Evolutionary conservation across 192 early-diverging fungal species (phyloP).

Genomic region (Martensiomyces pterosporus): DNA sequence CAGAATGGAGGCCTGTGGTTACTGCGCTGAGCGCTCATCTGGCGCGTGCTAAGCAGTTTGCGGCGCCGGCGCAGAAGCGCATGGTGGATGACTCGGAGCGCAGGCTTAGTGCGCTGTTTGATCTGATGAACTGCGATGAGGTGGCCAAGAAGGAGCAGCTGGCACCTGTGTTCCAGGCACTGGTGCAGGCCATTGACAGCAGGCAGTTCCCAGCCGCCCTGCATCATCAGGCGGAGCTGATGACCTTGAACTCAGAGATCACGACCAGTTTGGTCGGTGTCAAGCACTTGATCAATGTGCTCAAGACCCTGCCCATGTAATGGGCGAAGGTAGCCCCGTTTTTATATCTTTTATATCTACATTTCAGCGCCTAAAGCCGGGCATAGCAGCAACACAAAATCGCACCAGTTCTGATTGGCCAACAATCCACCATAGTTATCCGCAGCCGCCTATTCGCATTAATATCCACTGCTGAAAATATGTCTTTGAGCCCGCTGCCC

Average conservation of each 20-base stretch:
- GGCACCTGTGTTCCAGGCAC: conserved; percentile 54
- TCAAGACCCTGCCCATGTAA: conserved; percentile 35
- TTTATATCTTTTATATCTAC: conserved; percentile 2
- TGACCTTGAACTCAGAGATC: conserved; percentile 63
- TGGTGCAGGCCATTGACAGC: conserved; percentile 58
- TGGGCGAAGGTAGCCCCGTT: neutral
- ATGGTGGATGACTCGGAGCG: conserved; percentile 83
- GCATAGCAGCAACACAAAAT: too few species aligned
- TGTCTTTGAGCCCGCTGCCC: too few species aligned
- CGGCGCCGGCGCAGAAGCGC: conserved; percentile 65
- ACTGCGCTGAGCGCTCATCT: conserved; percentile 53
- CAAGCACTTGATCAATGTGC: conserved; percentile 62
- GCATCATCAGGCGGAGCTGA: conserved; percentile 62
- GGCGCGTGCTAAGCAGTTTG: conserved; percentile 48
- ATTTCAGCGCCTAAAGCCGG: too few species aligned
- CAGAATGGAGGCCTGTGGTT: conserved; percentile 62
- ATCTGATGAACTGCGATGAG: conserved; percentile 79
- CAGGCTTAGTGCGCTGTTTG: conserved; percentile 74
- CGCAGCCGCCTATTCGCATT: too few species aligned
- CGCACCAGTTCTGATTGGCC: too few species aligned
- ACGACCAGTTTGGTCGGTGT: conserved; percentile 64
- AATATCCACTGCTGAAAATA: too few species aligned
- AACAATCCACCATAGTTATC: too few species aligned
- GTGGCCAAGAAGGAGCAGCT: conserved; percentile 55
- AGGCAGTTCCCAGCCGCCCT: conserved; percentile 55